Evolutionary conservation across 768 basidiomycete genomes (phyloP).

Genomic region (Boletus bicolor): DNA sequence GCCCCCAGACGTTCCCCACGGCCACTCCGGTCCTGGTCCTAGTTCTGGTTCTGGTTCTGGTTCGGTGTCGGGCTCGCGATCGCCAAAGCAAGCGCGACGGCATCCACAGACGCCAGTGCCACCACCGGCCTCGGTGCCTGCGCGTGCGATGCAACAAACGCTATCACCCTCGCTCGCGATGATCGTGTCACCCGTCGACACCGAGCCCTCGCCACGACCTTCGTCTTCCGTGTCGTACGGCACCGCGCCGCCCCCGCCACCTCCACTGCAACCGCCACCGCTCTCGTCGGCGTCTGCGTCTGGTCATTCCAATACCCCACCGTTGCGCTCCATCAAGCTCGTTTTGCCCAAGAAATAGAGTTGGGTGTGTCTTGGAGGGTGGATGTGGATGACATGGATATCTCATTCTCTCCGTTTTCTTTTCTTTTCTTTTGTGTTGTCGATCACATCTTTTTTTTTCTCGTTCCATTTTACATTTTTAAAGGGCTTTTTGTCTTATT

Average conservation of each 20-base stretch:
- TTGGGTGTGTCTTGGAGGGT: background rate
- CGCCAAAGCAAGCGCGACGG: constrained; percentile 34
- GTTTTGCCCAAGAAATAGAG: constrained; percentile 31
- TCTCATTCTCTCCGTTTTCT: background rate
- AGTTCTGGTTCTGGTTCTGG: constrained; percentile 12
- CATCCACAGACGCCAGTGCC: constrained; percentile 34
- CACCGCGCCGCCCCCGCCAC: constrained; percentile 9
- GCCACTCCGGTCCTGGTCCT: constrained; percentile 11
- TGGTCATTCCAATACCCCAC: constrained; percentile 27
- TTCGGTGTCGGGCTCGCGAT: constrained; percentile 23
- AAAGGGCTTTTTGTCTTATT: background rate
- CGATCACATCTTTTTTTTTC: background rate
- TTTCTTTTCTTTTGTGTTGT: background rate
- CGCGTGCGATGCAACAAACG: constrained; percentile 34
- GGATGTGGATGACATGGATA: background rate
- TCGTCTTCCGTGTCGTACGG: constrained; percentile 26
- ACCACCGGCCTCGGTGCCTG: constrained; percentile 22
- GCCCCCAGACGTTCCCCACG: constrained; percentile 16
- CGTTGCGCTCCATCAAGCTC: constrained; percentile 30
- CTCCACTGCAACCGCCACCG: constrained; percentile 5
- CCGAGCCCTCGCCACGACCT: constrained; percentile 32
- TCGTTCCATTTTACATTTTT: background rate
- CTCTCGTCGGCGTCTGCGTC: constrained; percentile 1
- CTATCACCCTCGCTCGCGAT: constrained; percentile 34
- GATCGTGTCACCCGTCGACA: constrained; percentile 34